phyloP scores from a whole-genome alignment of 306 rosid genomes.

The Cicer judaicum region DNA sequence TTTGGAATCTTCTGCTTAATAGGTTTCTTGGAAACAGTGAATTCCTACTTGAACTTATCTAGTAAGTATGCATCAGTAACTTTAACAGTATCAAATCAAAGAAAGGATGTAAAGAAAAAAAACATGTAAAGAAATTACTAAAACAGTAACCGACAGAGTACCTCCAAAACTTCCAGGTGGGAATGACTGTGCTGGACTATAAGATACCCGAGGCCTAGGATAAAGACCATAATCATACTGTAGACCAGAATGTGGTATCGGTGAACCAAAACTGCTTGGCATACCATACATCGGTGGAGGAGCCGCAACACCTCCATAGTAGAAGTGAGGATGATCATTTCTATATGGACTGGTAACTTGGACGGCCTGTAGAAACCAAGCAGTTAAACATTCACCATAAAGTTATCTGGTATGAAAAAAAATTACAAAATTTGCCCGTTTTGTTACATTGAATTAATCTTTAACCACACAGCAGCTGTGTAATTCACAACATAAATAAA shows the following conservation, averaged over 20 bases:
- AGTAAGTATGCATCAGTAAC: neutral
- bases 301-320: slow-evolving; percentile 51
- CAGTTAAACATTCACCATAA: slow-evolving; percentile 11
- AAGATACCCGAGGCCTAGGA: slow-evolving; percentile 44
- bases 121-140: neutral
- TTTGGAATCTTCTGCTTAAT: neutral
- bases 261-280: slow-evolving; percentile 52
- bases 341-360: slow-evolving; percentile 54
- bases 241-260: slow-evolving; percentile 47
- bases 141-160: slow-evolving; percentile 24
- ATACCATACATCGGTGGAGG: slow-evolving; percentile 55
- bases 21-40: neutral
- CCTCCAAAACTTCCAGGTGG: slow-evolving; percentile 57
- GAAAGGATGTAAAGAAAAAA: neutral
- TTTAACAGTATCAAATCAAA: neutral
- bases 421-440: neutral
- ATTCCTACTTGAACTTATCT: neutral
- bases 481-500: neutral
- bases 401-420: neutral
- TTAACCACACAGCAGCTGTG: neutral
- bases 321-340: slow-evolving; percentile 44
- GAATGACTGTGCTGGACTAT: slow-evolving; percentile 45
- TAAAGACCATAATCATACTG: slow-evolving; percentile 50
- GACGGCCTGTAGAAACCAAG: slow-evolving; percentile 45
- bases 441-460: neutral